Conservation (phyloP, 2,329 filamentous ascomycete genomes). For the Cladosporium sp. region DNA sequence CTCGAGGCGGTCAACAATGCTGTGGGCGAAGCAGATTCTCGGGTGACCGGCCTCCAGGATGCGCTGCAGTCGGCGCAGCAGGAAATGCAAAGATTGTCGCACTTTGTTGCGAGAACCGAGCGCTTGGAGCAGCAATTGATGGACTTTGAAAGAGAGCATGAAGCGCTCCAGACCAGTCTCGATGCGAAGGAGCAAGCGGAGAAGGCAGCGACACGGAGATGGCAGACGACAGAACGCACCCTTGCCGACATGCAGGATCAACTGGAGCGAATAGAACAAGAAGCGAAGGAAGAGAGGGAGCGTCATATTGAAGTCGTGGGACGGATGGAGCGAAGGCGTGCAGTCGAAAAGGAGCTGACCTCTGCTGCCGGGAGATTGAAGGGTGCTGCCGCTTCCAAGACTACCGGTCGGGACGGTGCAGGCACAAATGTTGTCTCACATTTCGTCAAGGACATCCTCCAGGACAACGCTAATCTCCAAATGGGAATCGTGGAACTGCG, state of each 20-base stretch:
- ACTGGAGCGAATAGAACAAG: constrained; percentile 79
- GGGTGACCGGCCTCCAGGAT: constrained; percentile 69
- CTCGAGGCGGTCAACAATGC: constrained; percentile 76
- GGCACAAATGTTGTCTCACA: constrained; percentile 76
- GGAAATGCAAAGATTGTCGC: constrained; percentile 67
- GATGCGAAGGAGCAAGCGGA: constrained; percentile 66
- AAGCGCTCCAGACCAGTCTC: constrained; percentile 61
- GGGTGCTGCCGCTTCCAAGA: constrained; percentile 67
- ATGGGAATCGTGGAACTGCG: constrained; percentile 84
- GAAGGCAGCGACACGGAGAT: constrained; percentile 70
- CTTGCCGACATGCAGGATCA: constrained; percentile 77
- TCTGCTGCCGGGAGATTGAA: constrained; percentile 74
- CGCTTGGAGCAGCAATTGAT: constrained; percentile 75
- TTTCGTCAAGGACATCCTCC: constrained; percentile 90
- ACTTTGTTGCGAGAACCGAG: constrained; percentile 66
- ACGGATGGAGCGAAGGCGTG: constrained; percentile 76
- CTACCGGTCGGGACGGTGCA: constrained; percentile 47
- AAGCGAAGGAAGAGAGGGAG: constrained; percentile 72
- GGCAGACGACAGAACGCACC: constrained; percentile 76
- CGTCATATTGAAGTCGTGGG: constrained; percentile 73
- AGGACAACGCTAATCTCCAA: constrained; percentile 92
- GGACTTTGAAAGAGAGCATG: constrained; percentile 75
- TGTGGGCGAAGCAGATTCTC: constrained; percentile 72
- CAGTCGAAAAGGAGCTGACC: constrained; percentile 74
- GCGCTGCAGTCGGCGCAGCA: constrained; percentile 72